Evolutionary conservation across 345 rosid species (phyloP), one percentile per base, ranked within the genome.

Genomic region (Excoecaria agallocha): DNA sequence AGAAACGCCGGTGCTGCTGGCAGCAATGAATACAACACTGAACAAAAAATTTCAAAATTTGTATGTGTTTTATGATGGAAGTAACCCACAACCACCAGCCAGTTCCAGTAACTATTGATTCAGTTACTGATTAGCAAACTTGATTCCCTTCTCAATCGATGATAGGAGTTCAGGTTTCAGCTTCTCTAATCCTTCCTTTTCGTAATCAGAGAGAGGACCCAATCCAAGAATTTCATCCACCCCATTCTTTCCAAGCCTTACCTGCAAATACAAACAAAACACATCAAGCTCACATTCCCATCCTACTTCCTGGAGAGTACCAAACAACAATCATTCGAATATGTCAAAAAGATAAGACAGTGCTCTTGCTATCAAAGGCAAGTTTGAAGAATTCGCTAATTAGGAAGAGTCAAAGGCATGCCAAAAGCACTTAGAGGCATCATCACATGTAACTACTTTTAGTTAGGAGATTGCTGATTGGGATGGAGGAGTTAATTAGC

Each of bases 61-160:
- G 62, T 8, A 62, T 30, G 24, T 10, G 39, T 16, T 15, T 15
- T 30, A 17, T 19, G 62, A 69, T 48, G 30, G 54, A 12, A 37
- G 75, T 43, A 61, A 3, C 48, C 1, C 8, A 57, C 30, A 13
- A 24, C 69, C 12, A 3, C 57, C 39, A 67, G 20, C 51, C 5
- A 12, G 0, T 17, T n/a, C n/a, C n/a, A n/a, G n/a, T n/a, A 52
- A 45, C 12, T 17, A 38, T 45, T 16, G 5, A 11, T 38, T 60
- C 0, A 20, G 15, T 37, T 76, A 80, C 74, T 72, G 69, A 74
- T 68, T 86, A 76, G 91, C 92, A 72, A 89, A 93, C 67, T 89
- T 80, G 80, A 91, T 84, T 72, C 98, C 98, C 82, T 89, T 91
- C 82, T 87, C 92, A 55, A 90, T 91, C 5, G 94, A 91, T n/a